phyloP scores from a whole-genome alignment of 345 rosid species.

The Leavenworthia alabamica region DNA sequence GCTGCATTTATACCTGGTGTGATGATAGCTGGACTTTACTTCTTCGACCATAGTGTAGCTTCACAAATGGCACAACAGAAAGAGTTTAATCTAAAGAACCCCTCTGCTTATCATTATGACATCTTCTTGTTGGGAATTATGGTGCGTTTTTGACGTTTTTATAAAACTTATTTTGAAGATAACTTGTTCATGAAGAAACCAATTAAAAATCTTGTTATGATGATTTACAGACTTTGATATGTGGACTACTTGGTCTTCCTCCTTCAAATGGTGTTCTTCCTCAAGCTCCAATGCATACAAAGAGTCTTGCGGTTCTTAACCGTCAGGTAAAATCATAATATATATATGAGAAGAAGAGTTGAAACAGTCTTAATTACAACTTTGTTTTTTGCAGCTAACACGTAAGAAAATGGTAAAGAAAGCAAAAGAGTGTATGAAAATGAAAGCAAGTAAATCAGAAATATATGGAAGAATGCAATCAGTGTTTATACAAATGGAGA shows the following conservation, averaged over 20 bases:
- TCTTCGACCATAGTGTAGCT: conserved; percentile 89
- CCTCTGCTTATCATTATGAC: conserved; percentile 80
- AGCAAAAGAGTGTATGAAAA: conserved; percentile 62
- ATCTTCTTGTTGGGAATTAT: conserved; percentile 60
- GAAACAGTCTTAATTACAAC: background rate
- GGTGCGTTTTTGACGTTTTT: conserved; percentile 28
- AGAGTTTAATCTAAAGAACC: conserved; percentile 72
- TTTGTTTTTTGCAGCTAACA: conserved; percentile 35
- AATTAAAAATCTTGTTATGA: background rate
- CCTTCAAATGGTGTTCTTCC: conserved; percentile 95
- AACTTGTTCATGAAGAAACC: background rate
- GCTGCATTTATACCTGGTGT: conserved; percentile 68
- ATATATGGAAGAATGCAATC: conserved; percentile 76
- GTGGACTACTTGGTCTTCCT: conserved; percentile 82
- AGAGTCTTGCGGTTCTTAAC: conserved; percentile 70
- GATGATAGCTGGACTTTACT: conserved; percentile 85
- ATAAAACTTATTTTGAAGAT: background rate
- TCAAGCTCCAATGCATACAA: conserved; percentile 88
- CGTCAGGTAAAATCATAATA: conserved; percentile 44
- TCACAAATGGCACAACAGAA: conserved; percentile 83
- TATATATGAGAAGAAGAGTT: background rate
- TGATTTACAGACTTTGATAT: conserved; percentile 57
- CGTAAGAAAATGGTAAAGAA: conserved; percentile 72
- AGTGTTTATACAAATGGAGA: conserved; percentile 44
- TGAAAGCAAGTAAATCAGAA: conserved; percentile 55